Evolutionary conservation across 352 stramenopile genomes (phyloP), one percentile per base, ranked within the genome.

Genomic region (Globisporangium mamillatum): DNA sequence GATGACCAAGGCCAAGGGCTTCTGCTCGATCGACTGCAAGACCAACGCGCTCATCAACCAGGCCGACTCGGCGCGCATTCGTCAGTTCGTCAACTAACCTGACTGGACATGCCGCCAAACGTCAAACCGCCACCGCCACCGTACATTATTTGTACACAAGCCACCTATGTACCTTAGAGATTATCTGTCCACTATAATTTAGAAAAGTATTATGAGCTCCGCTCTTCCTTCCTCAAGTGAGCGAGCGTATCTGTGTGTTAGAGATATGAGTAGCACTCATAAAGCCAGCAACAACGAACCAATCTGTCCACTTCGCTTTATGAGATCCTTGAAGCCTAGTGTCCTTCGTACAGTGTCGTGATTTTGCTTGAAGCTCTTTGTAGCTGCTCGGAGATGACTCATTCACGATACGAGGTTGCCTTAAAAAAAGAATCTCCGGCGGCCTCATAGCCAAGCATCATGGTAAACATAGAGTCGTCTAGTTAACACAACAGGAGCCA

Each of bases 21-120:
- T 94, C 65, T 94, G 85, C 76, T 93, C 82, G 4, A 92, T 94
- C 66, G 87, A 94, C 78, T 94, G 87, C 78, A 94, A 94, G 76
- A 94, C 85, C 32, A 93, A 92, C 71, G 74, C 87, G 54, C 70
- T 89, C 64, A 85, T 93, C 75, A 91, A 67, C 72, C 77, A 87
- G 60, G 82, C 80, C 4, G 85, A 93, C 75, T 88, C 85, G 68
- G 85, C 82, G 54, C 81, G 73, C 66, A 82, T 89, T 59, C 77
- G 74, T 58, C 77, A 79, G 46, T 87, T 82, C 73, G 81, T 80
- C 63, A 75, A 78, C 41, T 89, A 64, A 79, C 4, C 1, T 38
- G 20, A 25, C 53, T 27, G n/a, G 36, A 16, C 10, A 12, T 22
- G 36, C 10, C 38, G 38, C 10, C 38, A 18, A 46, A 32, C 27